Conservation (phyloP, 305 asterid species). For the Fraxinus xanthoxyloides region DNA sequence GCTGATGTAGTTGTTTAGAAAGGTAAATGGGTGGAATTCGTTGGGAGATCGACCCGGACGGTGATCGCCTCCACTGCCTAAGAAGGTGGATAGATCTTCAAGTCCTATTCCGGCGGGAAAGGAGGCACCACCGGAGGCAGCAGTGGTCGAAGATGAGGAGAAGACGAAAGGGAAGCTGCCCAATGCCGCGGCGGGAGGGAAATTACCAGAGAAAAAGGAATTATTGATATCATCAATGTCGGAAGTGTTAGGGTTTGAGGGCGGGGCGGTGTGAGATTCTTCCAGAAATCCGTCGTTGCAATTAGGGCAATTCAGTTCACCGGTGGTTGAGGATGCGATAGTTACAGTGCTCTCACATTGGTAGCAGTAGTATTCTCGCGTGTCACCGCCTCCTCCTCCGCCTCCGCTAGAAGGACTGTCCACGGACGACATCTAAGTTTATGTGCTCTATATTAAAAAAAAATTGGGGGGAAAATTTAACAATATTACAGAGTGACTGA, state of each 20-base stretch:
- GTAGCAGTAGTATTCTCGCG: constrained; percentile 48
- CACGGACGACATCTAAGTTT: constrained; percentile 43
- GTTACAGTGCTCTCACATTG: constrained; percentile 52
- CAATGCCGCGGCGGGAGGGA: constrained; percentile 23
- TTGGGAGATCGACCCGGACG: not conserved
- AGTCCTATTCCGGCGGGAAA: constrained; percentile 34
- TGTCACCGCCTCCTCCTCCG: constrained; percentile 18
- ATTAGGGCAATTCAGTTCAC: constrained; percentile 62
- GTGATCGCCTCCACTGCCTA: not conserved
- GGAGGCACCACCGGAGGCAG: constrained; percentile 18
- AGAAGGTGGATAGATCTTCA: constrained; percentile 23
- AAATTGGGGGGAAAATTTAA: too few relatives aligned
- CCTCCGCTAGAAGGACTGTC: constrained; percentile 31
- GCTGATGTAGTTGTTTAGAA: not conserved
- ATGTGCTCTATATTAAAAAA: too few relatives aligned
- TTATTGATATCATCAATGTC: constrained; percentile 5
- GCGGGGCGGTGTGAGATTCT: constrained; percentile 48
- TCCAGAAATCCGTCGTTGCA: constrained; percentile 57
- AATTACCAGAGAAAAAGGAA: constrained; percentile 24
- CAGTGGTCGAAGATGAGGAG: constrained; percentile 6
- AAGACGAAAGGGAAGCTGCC: constrained; percentile 26
- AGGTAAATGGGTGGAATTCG: not conserved
- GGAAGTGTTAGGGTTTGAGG: constrained; percentile 20
- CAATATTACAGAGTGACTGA: too few relatives aligned
- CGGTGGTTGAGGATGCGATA: constrained; percentile 41